These are phyloP conservation scores for Clonostachys rosea DNA, from an alignment of 2,329 filamentous ascomycete species.

Conservation along the genomic window DNA sequence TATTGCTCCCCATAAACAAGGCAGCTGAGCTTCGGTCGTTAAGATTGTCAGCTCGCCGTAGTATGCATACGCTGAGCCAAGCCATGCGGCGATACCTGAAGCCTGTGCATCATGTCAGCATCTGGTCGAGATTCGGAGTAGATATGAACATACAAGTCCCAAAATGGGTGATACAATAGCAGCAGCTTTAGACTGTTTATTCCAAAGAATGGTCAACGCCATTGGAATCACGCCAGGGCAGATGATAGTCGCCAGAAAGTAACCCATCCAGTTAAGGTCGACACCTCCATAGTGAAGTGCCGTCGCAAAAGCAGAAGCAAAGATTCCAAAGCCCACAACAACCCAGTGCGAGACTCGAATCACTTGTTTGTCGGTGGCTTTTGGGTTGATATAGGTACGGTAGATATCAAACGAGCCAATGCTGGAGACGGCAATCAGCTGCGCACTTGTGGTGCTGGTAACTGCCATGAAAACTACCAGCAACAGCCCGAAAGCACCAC, in stretches of 20 bases:
- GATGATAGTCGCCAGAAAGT: conserved; percentile 90
- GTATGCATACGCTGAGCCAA: conserved; percentile 67
- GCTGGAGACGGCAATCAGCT: conserved; percentile 82
- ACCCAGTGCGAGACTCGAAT: conserved; percentile 75
- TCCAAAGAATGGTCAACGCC: conserved; percentile 76
- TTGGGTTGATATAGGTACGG: conserved; percentile 79
- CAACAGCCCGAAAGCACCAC: conserved; percentile 73
- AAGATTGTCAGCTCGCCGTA: conserved; percentile 63
- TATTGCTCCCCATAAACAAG: conserved; percentile 80
- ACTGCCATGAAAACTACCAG: conserved; percentile 89
- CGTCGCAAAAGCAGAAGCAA: conserved; percentile 55
- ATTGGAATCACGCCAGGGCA: conserved; percentile 80
- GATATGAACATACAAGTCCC: conserved; percentile 39
- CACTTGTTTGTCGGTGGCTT: conserved; percentile 68
- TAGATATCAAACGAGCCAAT: conserved; percentile 88
- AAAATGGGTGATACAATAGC: conserved; percentile 64
- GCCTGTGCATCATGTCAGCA: no score
- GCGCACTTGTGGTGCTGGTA: conserved; percentile 76
- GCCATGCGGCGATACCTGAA: conserved; percentile 68
- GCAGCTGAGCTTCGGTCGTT: conserved; percentile 75
- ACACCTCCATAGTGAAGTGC: conserved; percentile 72
- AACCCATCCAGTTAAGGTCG: conserved; percentile 63
- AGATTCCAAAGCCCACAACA: conserved; percentile 39
- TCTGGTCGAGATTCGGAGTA: no score
- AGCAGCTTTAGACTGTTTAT: conserved; percentile 69